Percentiles rank a stretch among this genome's conserved stretches.
Evolutionary conservation across 2,329 filamentous ascomycete species (phyloP).

Genomic region (Botryotinia narcissicola): DNA sequence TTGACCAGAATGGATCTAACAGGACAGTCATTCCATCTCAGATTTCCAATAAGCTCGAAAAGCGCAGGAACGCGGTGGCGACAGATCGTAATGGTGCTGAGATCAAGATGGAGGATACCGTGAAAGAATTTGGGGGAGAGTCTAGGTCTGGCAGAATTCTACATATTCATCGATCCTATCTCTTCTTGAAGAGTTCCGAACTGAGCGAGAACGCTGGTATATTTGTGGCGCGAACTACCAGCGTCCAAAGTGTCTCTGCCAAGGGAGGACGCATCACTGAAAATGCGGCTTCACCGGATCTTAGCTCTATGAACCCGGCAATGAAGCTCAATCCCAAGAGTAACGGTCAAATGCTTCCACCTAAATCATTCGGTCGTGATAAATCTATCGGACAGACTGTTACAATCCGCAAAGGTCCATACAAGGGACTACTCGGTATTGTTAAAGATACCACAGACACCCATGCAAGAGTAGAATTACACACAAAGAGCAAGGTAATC

Average conservation of each 20-base stretch:
- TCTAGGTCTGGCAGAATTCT: slow-evolving; percentile 83
- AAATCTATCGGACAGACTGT: slow-evolving; percentile 88
- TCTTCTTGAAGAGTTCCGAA: slow-evolving; percentile 84
- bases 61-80: slow-evolving; percentile 79
- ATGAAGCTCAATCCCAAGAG: slow-evolving; percentile 66
- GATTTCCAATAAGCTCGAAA: slow-evolving; percentile 83
- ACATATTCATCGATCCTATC: slow-evolving; percentile 88
- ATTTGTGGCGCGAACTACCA: slow-evolving; percentile 81
- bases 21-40: slow-evolving; percentile 85
- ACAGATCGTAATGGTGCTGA: slow-evolving; percentile 92
- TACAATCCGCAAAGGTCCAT: slow-evolving; percentile 78
- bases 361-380: slow-evolving; percentile 74
- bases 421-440: slow-evolving; percentile 91
- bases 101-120: slow-evolving; percentile 85
- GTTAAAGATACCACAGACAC: slow-evolving; percentile 91
- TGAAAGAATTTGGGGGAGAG: slow-evolving; percentile 86
- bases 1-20: slow-evolving; percentile 85
- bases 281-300: slow-evolving; percentile 66
- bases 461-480: slow-evolving; percentile 84
- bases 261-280: slow-evolving; percentile 77
- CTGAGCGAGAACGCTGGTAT: slow-evolving; percentile 85
- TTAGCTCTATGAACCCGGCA: slow-evolving; percentile 90
- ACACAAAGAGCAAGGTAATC: slow-evolving; percentile 90
- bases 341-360: slow-evolving; percentile 58
- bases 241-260: slow-evolving; percentile 87